Evolutionary conservation across 495 filamentous ascomycete genomes (phyloP).

Genomic region (Podospora australis): DNA sequence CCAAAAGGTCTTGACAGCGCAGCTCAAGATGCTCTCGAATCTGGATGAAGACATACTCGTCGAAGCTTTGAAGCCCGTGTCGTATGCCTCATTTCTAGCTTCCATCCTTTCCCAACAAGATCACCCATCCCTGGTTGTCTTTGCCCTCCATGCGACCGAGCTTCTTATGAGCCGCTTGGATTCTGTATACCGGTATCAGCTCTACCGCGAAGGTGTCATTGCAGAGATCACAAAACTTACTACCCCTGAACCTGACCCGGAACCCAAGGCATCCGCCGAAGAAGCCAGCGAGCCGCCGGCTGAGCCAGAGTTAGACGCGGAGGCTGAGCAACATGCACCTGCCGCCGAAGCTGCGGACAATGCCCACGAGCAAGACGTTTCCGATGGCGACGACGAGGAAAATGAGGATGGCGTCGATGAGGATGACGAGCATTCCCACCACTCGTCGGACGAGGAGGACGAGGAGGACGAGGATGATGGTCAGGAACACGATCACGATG

Average conservation of each 20-base stretch:
- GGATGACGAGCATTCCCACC: constrained; percentile 35
- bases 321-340: no score
- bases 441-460: constrained; percentile 36
- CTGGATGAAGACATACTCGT: constrained; percentile 75
- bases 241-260: constrained; percentile 29
- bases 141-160: constrained; percentile 82
- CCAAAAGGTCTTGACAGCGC: constrained; percentile 92
- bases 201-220: constrained; percentile 96
- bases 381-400: constrained; percentile 35
- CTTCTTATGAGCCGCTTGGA: constrained; percentile 77
- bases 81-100: constrained; percentile 95
- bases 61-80: constrained; percentile 81
- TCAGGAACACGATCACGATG: constrained; percentile 34
- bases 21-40: constrained; percentile 98
- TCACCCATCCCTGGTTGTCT: constrained; percentile 77
- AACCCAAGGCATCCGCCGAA: constrained; percentile 10
- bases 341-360: constrained; percentile 7
- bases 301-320: constrained; percentile 26
- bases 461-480: constrained; percentile 57
- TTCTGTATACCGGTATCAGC: constrained; percentile 87
- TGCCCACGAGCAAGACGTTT: constrained; percentile 23
- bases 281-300: neutral
- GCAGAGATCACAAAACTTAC: constrained; percentile 80
- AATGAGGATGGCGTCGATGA: constrained; percentile 33
- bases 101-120: constrained; percentile 96